A percentile compares a stretch with the other conserved stretches of the same genome.
These are phyloP conservation scores for Priceomyces haplophilus DNA, from an alignment of 805 yeast species.

Conservation along the genomic window DNA sequence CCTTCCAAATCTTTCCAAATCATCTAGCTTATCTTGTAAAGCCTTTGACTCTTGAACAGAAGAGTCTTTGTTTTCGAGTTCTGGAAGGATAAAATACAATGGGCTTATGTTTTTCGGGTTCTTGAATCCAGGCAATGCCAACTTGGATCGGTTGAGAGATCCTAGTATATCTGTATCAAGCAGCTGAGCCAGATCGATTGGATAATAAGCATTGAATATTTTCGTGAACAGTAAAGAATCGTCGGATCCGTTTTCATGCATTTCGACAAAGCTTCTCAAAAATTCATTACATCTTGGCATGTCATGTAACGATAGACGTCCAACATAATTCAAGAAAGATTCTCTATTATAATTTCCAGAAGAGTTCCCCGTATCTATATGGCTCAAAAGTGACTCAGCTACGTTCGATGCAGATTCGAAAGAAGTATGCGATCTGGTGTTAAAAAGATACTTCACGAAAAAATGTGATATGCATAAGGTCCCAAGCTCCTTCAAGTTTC, in stretches of 20 bases:
- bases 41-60: neutral
- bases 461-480: constrained; percentile 6
- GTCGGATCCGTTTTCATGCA: neutral
- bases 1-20: constrained; percentile 7
- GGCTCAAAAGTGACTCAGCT: neutral
- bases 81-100: neutral
- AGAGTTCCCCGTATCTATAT: neutral
- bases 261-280: constrained; percentile 1
- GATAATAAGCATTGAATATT: neutral
- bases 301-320: constrained; percentile 1
- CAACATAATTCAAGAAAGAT: constrained; percentile 1
- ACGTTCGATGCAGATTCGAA: constrained; percentile 3
- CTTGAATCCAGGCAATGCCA: neutral
- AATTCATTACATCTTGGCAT: neutral
- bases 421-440: constrained; percentile 3
- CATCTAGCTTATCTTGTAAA: constrained; percentile 1
- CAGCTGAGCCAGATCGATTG: neutral
- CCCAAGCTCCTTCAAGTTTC: constrained; percentile 6
- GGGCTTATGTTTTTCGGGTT: neutral
- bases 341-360: neutral
- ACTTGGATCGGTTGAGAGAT: neutral
- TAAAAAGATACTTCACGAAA: constrained; percentile 4
- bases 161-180: neutral
- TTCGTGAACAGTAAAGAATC: neutral
- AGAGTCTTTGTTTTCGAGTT: neutral